Conservation (phyloP, 2,329 filamentous ascomycete species). For the Scedosporium minutisporum region DNA sequence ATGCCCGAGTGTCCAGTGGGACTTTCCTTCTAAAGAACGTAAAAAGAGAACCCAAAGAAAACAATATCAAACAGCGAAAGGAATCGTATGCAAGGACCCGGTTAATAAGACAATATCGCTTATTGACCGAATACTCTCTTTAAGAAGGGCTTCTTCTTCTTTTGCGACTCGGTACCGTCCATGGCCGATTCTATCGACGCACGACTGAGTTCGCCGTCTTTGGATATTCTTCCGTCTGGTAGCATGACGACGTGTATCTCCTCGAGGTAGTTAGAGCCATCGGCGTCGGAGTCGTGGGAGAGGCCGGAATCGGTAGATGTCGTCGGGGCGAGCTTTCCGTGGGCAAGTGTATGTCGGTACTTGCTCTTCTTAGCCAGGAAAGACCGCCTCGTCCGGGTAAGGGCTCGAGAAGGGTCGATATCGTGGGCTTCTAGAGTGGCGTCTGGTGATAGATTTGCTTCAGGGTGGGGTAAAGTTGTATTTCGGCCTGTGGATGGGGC, state of each 20-base stretch:
- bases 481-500: constrained; percentile 32
- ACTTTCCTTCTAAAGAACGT: not conserved
- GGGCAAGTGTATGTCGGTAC: constrained; percentile 26
- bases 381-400: constrained; percentile 33
- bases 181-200: not conserved
- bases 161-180: not conserved
- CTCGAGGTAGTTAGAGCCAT: constrained; percentile 10
- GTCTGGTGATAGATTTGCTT: constrained; percentile 47
- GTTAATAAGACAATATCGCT: too few species aligned
- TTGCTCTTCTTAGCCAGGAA: constrained; percentile 29
- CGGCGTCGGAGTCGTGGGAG: constrained; percentile 12
- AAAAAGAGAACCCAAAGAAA: not conserved
- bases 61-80: not conserved
- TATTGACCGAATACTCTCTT: not conserved
- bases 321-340: constrained; percentile 32
- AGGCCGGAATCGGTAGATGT: constrained; percentile 13
- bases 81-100: not conserved
- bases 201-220: constrained; percentile 1
- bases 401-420: constrained; percentile 31
- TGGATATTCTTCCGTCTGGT: constrained; percentile 5
- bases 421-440: constrained; percentile 48
- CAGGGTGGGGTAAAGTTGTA: constrained; percentile 53
- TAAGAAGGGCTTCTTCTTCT: constrained; percentile 1
- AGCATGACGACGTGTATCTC: not conserved
- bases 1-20: not conserved